Conservation (phyloP, 306 rosid species). For the Vigna nakashimae region DNA sequence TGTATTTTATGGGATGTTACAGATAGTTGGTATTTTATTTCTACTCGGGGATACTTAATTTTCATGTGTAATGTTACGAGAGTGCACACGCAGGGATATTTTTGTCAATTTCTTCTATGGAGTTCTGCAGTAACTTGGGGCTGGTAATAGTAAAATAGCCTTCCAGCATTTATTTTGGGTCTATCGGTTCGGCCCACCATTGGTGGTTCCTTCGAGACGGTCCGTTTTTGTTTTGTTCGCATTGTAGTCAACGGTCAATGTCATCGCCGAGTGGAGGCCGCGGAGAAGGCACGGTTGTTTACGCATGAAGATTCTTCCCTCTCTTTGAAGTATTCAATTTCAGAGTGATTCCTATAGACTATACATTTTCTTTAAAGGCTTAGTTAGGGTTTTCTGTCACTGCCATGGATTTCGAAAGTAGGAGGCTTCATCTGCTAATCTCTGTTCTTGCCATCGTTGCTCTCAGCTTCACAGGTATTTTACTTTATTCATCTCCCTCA, state of each 20-base stretch:
- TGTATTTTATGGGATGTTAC: too few relatives aligned
- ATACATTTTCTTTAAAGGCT: not conserved
- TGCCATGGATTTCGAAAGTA: slow-evolving; percentile 68
- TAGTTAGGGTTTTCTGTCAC: slow-evolving; percentile 11
- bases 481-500: not conserved
- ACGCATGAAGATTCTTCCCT: slow-evolving; percentile 16
- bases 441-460: slow-evolving; percentile 53
- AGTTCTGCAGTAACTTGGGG: too few relatives aligned
- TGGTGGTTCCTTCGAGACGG: not conserved
- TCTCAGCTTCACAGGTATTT: slow-evolving; percentile 77
- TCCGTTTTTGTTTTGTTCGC: not conserved
- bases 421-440: slow-evolving; percentile 55
- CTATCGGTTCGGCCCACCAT: not conserved
- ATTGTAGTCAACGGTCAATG: slow-evolving; percentile 35
- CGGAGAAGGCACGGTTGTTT: slow-evolving; percentile 11
- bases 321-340: slow-evolving; percentile 36
- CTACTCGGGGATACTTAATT: too few relatives aligned
- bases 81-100: too few relatives aligned
- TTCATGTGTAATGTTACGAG: too few relatives aligned
- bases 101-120: too few relatives aligned
- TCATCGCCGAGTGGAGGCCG: slow-evolving; percentile 23
- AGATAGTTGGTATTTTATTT: too few relatives aligned
- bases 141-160: too few relatives aligned
- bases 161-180: not conserved
- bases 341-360: not conserved